phyloP scores from a whole-genome alignment of 1,284 basidiomycete species.

The Cutaneotrichosporon sp. region DNA sequence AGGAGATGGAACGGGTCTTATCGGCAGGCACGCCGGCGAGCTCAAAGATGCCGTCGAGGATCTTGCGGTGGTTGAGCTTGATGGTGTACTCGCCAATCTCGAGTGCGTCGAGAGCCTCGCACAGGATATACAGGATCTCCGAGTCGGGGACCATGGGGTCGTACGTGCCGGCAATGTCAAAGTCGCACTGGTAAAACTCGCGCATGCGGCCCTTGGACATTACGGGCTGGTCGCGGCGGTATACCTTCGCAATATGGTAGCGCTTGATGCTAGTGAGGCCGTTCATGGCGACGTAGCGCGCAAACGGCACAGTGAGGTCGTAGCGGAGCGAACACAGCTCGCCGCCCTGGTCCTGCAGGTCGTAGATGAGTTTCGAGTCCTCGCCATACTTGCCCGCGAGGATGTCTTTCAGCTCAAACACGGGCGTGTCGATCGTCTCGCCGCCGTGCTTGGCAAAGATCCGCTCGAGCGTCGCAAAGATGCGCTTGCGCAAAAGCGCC shows the following conservation, averaged over 20 bases:
- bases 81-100: slow-evolving; percentile 90
- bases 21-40: slow-evolving; percentile 90
- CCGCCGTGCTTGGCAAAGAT: slow-evolving; percentile 87
- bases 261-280: slow-evolving; percentile 72
- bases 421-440: slow-evolving; percentile 91
- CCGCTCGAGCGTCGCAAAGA: slow-evolving; percentile 82
- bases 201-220: slow-evolving; percentile 98
- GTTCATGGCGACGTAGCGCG: slow-evolving; percentile 92
- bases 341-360: slow-evolving; percentile 97
- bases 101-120: slow-evolving; percentile 73
- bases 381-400: slow-evolving; percentile 95
- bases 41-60: slow-evolving; percentile 94
- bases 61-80: slow-evolving; percentile 97
- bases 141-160: slow-evolving; percentile 98
- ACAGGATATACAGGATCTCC: slow-evolving; percentile 78
- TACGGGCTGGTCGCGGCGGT: slow-evolving; percentile 91
- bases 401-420: slow-evolving; percentile 96
- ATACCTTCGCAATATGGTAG: slow-evolving; percentile 98
- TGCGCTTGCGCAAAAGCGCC: slow-evolving; percentile 84
- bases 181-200: slow-evolving; percentile 98
- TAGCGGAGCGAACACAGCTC: slow-evolving; percentile 92
- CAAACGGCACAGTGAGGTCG: slow-evolving; percentile 95
- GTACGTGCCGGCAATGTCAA: slow-evolving; percentile 90
- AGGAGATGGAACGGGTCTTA: slow-evolving; percentile 91
- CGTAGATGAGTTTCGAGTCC: slow-evolving; percentile 96